Conservation (phyloP, 2,329 filamentous ascomycete genomes). For the Truncatella angustata region DNA sequence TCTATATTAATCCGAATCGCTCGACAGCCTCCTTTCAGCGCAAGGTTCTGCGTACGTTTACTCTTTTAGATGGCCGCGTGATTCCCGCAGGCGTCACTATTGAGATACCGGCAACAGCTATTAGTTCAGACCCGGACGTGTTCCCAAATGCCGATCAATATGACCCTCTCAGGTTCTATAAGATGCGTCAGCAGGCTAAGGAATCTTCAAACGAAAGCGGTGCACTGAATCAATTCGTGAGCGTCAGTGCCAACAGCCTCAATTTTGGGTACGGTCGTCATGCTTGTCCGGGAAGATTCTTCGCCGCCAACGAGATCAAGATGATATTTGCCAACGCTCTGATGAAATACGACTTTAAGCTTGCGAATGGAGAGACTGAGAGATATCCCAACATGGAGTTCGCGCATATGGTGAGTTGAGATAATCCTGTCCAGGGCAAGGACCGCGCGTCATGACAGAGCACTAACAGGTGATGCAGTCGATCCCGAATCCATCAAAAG, state of each 20-base stretch:
- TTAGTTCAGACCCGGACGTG: constrained; percentile 27
- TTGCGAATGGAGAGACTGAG: constrained; percentile 6
- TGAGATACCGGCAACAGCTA: constrained; percentile 30
- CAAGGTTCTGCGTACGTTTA: constrained; percentile 42
- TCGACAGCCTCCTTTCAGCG: constrained; percentile 38
- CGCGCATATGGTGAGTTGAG: constrained; percentile 1
- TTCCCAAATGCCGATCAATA: constrained; percentile 26
- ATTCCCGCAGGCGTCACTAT: constrained; percentile 36
- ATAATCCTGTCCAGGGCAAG: too few relatives aligned
- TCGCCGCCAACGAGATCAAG: constrained; percentile 38
- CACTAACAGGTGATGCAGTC: background rate
- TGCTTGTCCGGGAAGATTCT: constrained; percentile 35
- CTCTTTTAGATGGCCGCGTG: constrained; percentile 46
- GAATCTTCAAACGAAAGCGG: constrained; percentile 19
- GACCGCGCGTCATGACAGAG: background rate
- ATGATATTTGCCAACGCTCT: constrained; percentile 32
- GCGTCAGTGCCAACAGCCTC: constrained; percentile 23
- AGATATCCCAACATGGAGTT: constrained; percentile 3
- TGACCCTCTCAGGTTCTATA: constrained; percentile 29
- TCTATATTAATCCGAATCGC: too few relatives aligned
- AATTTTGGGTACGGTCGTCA: constrained; percentile 27
- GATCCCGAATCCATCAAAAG: background rate
- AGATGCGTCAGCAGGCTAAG: constrained; percentile 20
- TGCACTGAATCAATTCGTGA: constrained; percentile 18
- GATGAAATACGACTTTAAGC: constrained; percentile 31